Base-by-base conservation (phyloP, 345 rosid genomes). In the Reutealis trisperma region DNA sequence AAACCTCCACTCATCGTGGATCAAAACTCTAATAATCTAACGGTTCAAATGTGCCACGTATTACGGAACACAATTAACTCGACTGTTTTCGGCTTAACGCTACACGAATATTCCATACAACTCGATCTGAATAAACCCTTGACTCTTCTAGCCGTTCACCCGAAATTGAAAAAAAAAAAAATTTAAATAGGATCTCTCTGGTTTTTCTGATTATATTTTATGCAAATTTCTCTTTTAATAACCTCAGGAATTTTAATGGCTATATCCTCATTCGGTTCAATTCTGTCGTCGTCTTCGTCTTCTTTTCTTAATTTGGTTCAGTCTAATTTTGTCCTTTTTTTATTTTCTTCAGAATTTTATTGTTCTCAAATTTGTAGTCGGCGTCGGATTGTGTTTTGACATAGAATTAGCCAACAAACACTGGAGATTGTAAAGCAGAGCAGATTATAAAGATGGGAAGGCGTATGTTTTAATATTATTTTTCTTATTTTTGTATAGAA, bases 381-480 rank as follows among this genome's bases (percentile, higher is more conserved):
- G 62, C 85, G 77, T 62, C 72, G 84, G 82, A n/a, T 8, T 54
- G 52, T 70, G 67, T 78, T 83, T 72, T 85, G 81, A 83, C 83
- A n/a, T 13, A 27, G 15, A 14, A 15, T 49, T 55, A 24, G 24
- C 73, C 81, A 27, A 42, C 32, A 49, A 74, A 37, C 30, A 18
- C 49, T 74, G 45, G 75, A 60, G 80, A 68, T 79, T 65, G 70
- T 37, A 6, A 37, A 37, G 41, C 41, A 37, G 41, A 37, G 6
- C 41, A 37, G 41, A 37, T 37, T 37, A n/a, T 37, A 59, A 75
- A 70, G 63, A 93, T 94, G 98, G 96, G 97, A 75, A 90, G 81
- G 73, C 93, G 98, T 94, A 83, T 87, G 92, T 74, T 70, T 8
- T 45, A 45, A 34, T 18, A 47, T 78, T 21, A 64, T 13, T 30